phyloP scores from a whole-genome alignment of 2,329 filamentous ascomycete genomes.

The Pseudocercospora cruenta region DNA sequence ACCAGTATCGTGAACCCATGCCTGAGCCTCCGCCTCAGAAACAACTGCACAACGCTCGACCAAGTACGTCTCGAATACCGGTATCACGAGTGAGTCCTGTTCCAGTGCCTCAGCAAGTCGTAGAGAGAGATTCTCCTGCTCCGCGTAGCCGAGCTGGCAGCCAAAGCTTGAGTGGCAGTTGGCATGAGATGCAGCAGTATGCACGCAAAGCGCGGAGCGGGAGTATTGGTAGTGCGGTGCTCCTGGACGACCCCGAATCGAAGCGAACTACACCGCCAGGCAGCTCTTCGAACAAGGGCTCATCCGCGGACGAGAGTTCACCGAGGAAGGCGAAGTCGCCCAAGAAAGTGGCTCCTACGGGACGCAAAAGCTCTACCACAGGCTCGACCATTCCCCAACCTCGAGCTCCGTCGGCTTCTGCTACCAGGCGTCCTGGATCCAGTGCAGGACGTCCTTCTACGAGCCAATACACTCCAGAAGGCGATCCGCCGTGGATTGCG shows the following conservation, averaged over 20 bases:
- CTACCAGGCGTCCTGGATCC: constrained; percentile 28
- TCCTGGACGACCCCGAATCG: constrained; percentile 54
- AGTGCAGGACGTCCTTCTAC: constrained; percentile 54
- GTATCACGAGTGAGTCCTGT: constrained; percentile 78
- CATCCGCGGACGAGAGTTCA: constrained; percentile 30
- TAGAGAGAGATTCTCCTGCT: constrained; percentile 74
- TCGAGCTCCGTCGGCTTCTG: constrained; percentile 24
- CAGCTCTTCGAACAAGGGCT: constrained; percentile 28
- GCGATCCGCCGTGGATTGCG: constrained; percentile 93
- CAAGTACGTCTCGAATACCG: constrained; percentile 77
- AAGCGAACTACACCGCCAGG: constrained; percentile 44
- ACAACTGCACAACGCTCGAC: constrained; percentile 43
- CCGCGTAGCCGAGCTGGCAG: constrained; percentile 63
- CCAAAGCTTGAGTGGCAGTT: constrained; percentile 60
- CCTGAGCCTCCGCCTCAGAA: constrained; percentile 43
- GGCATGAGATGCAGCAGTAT: constrained; percentile 43
- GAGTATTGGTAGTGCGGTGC: constrained; percentile 59
- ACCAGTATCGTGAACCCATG: neutral
- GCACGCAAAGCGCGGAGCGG: constrained; percentile 67
- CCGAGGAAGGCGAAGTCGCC: constrained; percentile 47
- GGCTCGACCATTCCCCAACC: constrained; percentile 22
- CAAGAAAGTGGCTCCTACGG: constrained; percentile 40
- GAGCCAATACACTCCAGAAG: constrained; percentile 73
- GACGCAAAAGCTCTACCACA: constrained; percentile 19
- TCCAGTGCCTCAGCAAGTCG: constrained; percentile 71